phyloP scores from a whole-genome alignment of 345 rosid genomes.

The Reutealis trisperma region DNA sequence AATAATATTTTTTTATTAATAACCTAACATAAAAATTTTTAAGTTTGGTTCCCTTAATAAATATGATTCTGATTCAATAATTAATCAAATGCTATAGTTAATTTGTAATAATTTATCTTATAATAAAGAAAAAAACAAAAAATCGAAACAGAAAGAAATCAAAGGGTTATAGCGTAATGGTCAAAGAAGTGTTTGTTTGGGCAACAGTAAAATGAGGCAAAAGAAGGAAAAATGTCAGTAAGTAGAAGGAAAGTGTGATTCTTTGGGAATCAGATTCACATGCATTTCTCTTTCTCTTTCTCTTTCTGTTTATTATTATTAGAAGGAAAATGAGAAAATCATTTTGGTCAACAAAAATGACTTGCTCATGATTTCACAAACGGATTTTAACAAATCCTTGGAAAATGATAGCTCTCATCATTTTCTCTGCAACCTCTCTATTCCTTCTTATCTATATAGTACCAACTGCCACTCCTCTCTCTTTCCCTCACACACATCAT shows the following conservation, averaged over 20 bases:
- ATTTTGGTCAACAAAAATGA: slow-evolving; percentile 12
- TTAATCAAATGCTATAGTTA: no score
- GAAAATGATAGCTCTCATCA: not conserved
- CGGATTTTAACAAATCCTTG: slow-evolving; percentile 8
- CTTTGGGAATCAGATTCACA: not conserved
- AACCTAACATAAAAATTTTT: no score
- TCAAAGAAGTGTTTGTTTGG: not conserved
- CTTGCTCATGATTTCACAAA: not conserved
- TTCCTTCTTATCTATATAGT: not conserved
- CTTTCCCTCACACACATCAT: not conserved
- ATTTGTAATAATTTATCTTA: no score
- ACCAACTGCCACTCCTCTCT: not conserved
- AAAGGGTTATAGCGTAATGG: not conserved
- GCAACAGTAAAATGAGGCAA: not conserved
- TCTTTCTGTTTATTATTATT: no score
- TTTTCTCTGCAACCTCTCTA: not conserved
- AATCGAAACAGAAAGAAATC: no score
- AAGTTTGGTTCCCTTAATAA: no score
- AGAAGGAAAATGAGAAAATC: slow-evolving; percentile 16
- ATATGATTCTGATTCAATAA: no score
- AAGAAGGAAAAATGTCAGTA: not conserved
- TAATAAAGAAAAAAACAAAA: no score
- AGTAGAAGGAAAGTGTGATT: not conserved
- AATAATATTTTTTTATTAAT: no score
- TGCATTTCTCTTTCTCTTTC: not conserved